phyloP scores from a whole-genome alignment of 2,329 filamentous ascomycete species.

The Ilyonectria sp. region DNA sequence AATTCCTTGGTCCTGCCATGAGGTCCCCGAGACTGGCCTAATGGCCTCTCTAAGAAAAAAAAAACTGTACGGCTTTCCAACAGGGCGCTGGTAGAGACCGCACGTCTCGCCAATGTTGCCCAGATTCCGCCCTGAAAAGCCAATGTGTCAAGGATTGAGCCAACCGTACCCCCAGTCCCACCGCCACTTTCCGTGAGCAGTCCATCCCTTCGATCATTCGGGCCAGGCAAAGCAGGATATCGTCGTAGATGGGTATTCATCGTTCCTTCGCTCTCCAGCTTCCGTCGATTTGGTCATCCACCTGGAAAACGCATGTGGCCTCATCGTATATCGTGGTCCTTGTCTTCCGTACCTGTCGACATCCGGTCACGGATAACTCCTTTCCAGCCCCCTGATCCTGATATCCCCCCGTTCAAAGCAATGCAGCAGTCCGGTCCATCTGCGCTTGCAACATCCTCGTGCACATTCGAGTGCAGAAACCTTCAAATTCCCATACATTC shows the following conservation, averaged over 20 bases:
- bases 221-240: conserved; percentile 38
- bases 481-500: conserved; percentile 37
- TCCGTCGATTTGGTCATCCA: conserved; percentile 16
- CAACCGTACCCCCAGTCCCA: conserved; percentile 22
- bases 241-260: conserved; percentile 33
- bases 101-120: conserved; percentile 31
- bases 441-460: conserved; percentile 28
- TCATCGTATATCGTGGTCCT: conserved; percentile 23
- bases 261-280: conserved; percentile 14
- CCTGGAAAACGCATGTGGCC: conserved; percentile 18
- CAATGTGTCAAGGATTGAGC: conserved; percentile 36
- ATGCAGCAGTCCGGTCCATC: conserved; percentile 24
- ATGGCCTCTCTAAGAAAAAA: conserved; percentile 19
- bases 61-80: conserved; percentile 41
- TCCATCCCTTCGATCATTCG: conserved; percentile 25
- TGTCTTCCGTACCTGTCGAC: conserved; percentile 17
- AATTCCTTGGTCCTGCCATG: conserved; percentile 12
- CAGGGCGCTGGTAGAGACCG: conserved; percentile 28
- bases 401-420: conserved; percentile 29
- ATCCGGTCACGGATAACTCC: conserved; percentile 28
- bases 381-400: conserved; percentile 19
- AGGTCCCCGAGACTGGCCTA: conserved; percentile 21
- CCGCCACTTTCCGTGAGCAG: conserved; percentile 24
- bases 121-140: conserved; percentile 38
- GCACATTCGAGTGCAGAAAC: conserved; percentile 32